Evolutionary conservation across 805 yeast genomes (phyloP), one percentile per base, ranked within the genome.

Genomic region (Citeromyces matritensis): DNA sequence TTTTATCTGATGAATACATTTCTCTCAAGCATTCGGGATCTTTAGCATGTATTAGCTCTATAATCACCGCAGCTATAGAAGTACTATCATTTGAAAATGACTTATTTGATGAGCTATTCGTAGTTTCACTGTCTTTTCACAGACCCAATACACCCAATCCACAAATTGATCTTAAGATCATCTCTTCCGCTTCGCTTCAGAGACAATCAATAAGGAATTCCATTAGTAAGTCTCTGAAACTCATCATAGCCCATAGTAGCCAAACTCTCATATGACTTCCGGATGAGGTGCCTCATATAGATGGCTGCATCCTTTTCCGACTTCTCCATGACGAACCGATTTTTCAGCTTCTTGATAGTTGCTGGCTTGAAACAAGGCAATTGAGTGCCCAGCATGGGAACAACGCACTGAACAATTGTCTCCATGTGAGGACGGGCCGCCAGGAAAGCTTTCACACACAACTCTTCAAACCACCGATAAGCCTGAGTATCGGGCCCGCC

Each of bases 231-330:
- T 45, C 94, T 65, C 57, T 91, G 99, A 73, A 91, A 91, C 58
- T 86, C 96, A 49, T 91, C 99, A 53, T 91, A 91, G 13, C 95
- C 97, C 48, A 77, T 81, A 24, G 98, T 91, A 47, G 78, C 84
- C 44, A 73, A 58, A 55, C 94, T 80, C 53, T 88, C 97, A 53
- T 73, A 79, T 36, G 93, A 75, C 57, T 77, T 80, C 40, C 62
- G 65, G 39, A 91, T 76, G 55, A 91, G 65, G 2, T 73, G 66
- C 39, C 81, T 67, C 73, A 91, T 79, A 42, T 64, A 70, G 24
- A 60, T 45, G 7, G 94, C 84, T 6, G 96, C 96, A 30, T 88
- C 95, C 34, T 71, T 75, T 33, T 88, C 96, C 21, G 69, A 57
- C 53, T 78, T 85, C 15, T 67, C 60, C 14, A 94, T 82, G 24